These are phyloP conservation scores for Xanthoparmelia taractica DNA, from an alignment of 495 filamentous ascomycete species.

Conservation along the genomic window DNA sequence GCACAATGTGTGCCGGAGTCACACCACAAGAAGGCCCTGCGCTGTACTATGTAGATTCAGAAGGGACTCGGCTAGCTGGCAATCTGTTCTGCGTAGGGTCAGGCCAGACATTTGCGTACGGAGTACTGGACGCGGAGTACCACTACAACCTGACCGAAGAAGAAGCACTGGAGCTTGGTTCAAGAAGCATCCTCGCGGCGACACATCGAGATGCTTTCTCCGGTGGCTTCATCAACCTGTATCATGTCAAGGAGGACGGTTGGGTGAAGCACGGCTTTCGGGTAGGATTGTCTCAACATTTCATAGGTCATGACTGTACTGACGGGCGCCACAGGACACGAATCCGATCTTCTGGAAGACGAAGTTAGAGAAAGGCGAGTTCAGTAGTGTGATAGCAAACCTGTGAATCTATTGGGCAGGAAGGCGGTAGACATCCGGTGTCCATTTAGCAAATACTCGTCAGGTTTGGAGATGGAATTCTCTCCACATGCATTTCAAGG, in stretches of 20 bases:
- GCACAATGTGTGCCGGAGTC: conserved; percentile 97
- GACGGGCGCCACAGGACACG: conserved; percentile 48
- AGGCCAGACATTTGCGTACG: conserved; percentile 97
- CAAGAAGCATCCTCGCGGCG: conserved; percentile 88
- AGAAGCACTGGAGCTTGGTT: conserved; percentile 83
- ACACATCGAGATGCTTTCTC: conserved; percentile 97
- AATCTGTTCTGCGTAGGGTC: conserved; percentile 98
- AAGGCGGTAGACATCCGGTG: background rate
- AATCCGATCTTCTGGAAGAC: conserved; percentile 99
- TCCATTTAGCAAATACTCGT: background rate
- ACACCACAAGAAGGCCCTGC: conserved; percentile 94
- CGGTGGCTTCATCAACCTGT: conserved; percentile 95
- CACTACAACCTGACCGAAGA: conserved; percentile 74
- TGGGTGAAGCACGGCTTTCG: conserved; percentile 98
- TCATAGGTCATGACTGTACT: conserved; percentile 11
- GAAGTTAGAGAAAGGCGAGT: conserved; percentile 95
- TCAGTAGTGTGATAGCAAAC: conserved; percentile 87
- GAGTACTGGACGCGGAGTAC: conserved; percentile 94
- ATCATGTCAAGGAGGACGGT: conserved; percentile 96
- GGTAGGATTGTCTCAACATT: conserved; percentile 25
- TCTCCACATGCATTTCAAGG: conserved; percentile 16
- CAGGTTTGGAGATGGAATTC: background rate
- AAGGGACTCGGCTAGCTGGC: conserved; percentile 85
- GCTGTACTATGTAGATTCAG: conserved; percentile 97
- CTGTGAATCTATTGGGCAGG: conserved; percentile 31